Conservation (phyloP, 2,329 filamentous ascomycete genomes). For the Fusarium domesticum region DNA sequence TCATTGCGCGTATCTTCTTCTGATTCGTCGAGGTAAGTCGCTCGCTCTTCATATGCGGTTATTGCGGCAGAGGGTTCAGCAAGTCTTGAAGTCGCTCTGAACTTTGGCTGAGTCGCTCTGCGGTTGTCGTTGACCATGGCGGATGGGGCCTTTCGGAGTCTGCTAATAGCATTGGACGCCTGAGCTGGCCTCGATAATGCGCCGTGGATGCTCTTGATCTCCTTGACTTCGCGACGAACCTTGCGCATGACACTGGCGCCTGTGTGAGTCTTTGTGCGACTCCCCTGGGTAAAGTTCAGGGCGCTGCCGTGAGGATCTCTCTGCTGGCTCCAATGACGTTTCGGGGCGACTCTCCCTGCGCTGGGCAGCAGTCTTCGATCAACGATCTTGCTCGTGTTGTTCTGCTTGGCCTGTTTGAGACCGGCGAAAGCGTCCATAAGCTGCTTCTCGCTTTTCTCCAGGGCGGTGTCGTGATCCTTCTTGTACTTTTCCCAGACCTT, state of each 20-base stretch:
- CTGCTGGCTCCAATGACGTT: constrained; percentile 29
- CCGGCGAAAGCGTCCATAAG: constrained; percentile 57
- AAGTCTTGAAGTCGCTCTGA: constrained; percentile 26
- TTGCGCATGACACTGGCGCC: constrained; percentile 55
- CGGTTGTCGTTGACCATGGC: constrained; percentile 54
- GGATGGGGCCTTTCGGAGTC: constrained; percentile 49
- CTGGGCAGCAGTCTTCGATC: constrained; percentile 47
- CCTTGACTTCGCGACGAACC: constrained; percentile 54
- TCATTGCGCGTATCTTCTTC: constrained; percentile 27
- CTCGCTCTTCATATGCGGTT: constrained; percentile 34
- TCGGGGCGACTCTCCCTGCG: constrained; percentile 35
- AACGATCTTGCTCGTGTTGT: constrained; percentile 57
- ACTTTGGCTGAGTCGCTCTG: constrained; percentile 40
- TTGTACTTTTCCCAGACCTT: constrained; percentile 72
- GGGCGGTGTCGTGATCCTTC: constrained; percentile 53
- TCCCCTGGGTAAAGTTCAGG: constrained; percentile 46
- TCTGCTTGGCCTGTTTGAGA: constrained; percentile 55
- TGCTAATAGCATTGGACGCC: constrained; percentile 33
- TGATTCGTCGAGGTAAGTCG: constrained; percentile 42
- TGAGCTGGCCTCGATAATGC: constrained; percentile 38
- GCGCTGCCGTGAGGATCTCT: constrained; percentile 31
- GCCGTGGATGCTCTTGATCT: constrained; percentile 49
- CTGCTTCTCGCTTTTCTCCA: constrained; percentile 57
- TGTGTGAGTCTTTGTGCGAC: constrained; percentile 50
- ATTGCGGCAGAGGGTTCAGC: constrained; percentile 23